Evolutionary conservation across 129 eudicot genomes (phyloP).

Genomic region (Centella asiatica): DNA sequence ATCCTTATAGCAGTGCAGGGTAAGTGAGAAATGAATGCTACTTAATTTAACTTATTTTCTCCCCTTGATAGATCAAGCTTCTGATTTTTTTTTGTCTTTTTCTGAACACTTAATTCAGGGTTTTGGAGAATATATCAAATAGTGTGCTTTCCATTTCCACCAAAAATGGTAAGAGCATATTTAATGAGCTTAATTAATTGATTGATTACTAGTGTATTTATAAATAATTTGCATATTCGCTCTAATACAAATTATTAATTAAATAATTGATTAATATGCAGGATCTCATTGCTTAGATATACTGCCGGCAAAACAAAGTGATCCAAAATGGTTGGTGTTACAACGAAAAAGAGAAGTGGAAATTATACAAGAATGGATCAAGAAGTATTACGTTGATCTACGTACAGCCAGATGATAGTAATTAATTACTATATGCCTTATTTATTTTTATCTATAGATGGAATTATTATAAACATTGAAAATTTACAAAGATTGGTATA

Average conservation of each 20-base stretch:
- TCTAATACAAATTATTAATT: background rate
- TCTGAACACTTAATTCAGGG: conserved; percentile 28
- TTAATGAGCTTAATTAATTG: background rate
- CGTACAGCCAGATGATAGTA: too few relatives aligned
- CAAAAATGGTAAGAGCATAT: conserved; percentile 28
- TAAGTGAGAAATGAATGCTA: conserved; percentile 10
- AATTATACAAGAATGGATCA: conserved; percentile 36
- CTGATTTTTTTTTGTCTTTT: background rate
- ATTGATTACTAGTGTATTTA: background rate
- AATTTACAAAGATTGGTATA: too few relatives aligned
- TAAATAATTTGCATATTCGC: background rate
- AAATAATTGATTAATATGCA: background rate
- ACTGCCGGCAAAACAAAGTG: conserved; percentile 16
- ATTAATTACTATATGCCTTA: too few relatives aligned
- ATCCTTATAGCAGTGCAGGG: conserved; percentile 84
- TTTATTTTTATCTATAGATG: too few relatives aligned
- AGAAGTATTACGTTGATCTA: conserved; percentile 31
- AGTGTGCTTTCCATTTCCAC: conserved; percentile 40
- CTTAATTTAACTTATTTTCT: background rate
- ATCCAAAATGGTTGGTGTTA: conserved; percentile 42
- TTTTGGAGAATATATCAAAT: conserved; percentile 49
- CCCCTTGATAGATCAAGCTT: background rate
- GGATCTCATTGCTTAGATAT: conserved; percentile 66
- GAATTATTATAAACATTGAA: too few relatives aligned
- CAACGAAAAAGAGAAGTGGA: conserved; percentile 36